Conservation (phyloP, 2,329 filamentous ascomycete genomes). For the Trichoderma cornu-damae region DNA sequence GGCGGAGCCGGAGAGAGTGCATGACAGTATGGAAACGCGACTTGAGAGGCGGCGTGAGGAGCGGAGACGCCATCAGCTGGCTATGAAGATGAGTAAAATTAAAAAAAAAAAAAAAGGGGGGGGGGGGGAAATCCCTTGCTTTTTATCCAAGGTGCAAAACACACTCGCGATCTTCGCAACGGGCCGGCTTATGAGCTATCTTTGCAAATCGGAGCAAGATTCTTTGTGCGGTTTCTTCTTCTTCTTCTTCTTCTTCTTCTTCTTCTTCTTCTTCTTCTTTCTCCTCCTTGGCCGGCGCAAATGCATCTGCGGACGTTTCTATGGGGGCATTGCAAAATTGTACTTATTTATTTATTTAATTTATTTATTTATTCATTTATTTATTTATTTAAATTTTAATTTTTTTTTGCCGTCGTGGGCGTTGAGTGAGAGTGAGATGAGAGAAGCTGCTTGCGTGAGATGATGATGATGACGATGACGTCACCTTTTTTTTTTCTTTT, state of each 20-base stretch:
- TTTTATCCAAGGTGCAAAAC: not conserved
- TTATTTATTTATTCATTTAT: too few species aligned
- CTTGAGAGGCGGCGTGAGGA: not conserved
- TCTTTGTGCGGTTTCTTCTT: too few species aligned
- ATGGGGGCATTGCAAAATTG: too few species aligned
- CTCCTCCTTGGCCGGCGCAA: not conserved
- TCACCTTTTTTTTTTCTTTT: too few species aligned
- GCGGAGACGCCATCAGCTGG: not conserved
- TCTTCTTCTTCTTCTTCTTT: not conserved
- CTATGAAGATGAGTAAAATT: not conserved
- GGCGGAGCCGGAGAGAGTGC: conserved; percentile 16
- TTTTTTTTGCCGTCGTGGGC: not conserved
- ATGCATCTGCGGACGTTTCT: too few species aligned
- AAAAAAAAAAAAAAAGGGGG: too few species aligned
- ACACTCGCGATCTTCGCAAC: not conserved
- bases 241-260: not conserved
- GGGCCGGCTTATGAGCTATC: not conserved
- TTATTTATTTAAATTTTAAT: too few species aligned
- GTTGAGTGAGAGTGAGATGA: not conserved
- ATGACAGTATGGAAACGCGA: not conserved
- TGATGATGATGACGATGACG: conserved; percentile 14
- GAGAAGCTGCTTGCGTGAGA: not conserved
- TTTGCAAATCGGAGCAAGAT: too few species aligned
- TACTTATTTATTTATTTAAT: too few species aligned
- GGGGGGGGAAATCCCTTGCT: not conserved